Percentiles rank a stretch among this genome's conserved stretches.
Evolutionary conservation across 495 filamentous ascomycete species (phyloP).

Genomic region (Aspergillus bertholletiae): DNA sequence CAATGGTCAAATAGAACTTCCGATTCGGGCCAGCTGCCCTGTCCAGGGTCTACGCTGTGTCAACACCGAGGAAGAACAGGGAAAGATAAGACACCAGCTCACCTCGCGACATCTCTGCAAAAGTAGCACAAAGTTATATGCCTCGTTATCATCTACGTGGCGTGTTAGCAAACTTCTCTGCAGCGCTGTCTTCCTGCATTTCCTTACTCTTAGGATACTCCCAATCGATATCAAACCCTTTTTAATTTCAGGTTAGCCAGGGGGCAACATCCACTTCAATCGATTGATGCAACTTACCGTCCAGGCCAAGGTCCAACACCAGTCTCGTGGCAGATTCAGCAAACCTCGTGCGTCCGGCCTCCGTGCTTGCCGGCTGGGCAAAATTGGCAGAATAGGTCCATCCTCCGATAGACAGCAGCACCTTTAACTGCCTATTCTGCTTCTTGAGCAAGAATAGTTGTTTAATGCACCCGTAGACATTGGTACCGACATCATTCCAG

Average conservation of each 20-base stretch:
- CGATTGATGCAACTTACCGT: slow-evolving; percentile 33
- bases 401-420: slow-evolving; percentile 89
- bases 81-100: slow-evolving; percentile 2
- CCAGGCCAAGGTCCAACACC: slow-evolving; percentile 64
- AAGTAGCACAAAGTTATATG: slow-evolving; percentile 65
- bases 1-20: slow-evolving; percentile 75
- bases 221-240: slow-evolving; percentile 63
- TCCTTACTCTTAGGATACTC: slow-evolving; percentile 46
- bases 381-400: slow-evolving; percentile 96
- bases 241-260: slow-evolving; percentile 8
- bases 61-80: neutral
- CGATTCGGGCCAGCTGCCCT: slow-evolving; percentile 50
- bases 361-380: slow-evolving; percentile 56
- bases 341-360: slow-evolving; percentile 67
- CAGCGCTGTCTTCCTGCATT: neutral
- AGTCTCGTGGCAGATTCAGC: slow-evolving; percentile 66
- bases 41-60: slow-evolving; percentile 51
- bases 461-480: slow-evolving; percentile 69
- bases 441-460: slow-evolving; percentile 91
- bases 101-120: slow-evolving; percentile 61
- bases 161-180: slow-evolving; percentile 5
- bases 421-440: slow-evolving; percentile 81
- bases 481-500: slow-evolving; percentile 43
- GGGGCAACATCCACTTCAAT: neutral
- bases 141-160: slow-evolving; percentile 51